Evolutionary conservation across 2,329 filamentous ascomycete species (phyloP).

Genomic region (Microdochium paspali): DNA sequence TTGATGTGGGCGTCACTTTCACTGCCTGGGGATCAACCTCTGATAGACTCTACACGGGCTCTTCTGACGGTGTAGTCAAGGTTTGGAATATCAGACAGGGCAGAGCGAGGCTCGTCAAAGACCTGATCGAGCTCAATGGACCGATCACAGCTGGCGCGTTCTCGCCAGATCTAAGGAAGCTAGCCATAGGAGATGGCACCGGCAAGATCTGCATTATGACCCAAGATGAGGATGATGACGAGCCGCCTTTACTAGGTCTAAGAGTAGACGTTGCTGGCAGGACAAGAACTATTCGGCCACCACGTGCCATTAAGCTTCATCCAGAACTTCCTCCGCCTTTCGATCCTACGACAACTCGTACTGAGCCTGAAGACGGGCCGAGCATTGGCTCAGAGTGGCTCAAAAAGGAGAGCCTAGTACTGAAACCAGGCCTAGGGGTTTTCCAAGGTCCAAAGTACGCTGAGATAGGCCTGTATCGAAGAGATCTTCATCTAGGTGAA

Average conservation of each 20-base stretch:
- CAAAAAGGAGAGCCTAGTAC: constrained; percentile 25
- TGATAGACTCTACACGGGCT: constrained; percentile 53
- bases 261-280: constrained; percentile 22
- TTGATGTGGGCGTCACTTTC: constrained; percentile 56
- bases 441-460: constrained; percentile 46
- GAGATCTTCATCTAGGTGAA: constrained; percentile 35
- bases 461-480: constrained; percentile 32
- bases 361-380: constrained; percentile 1
- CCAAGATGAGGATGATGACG: constrained; percentile 32
- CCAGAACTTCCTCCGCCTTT: constrained; percentile 33
- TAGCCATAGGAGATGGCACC: constrained; percentile 52
- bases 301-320: constrained; percentile 40
- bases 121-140: constrained; percentile 43
- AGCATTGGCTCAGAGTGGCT: constrained; percentile 20
- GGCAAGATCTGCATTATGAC: constrained; percentile 49
- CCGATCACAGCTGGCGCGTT: constrained; percentile 51
- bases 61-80: constrained; percentile 53
- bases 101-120: constrained; percentile 35
- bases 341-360: constrained; percentile 5
- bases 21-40: constrained; percentile 48
- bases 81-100: constrained; percentile 47
- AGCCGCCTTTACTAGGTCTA: constrained; percentile 12
- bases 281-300: constrained; percentile 28
- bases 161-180: constrained; percentile 42
- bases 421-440: constrained; percentile 32